These are phyloP conservation scores for Vaccinium vitisidaea DNA, from an alignment of 148 eudicot species.

Conservation along the genomic window DNA sequence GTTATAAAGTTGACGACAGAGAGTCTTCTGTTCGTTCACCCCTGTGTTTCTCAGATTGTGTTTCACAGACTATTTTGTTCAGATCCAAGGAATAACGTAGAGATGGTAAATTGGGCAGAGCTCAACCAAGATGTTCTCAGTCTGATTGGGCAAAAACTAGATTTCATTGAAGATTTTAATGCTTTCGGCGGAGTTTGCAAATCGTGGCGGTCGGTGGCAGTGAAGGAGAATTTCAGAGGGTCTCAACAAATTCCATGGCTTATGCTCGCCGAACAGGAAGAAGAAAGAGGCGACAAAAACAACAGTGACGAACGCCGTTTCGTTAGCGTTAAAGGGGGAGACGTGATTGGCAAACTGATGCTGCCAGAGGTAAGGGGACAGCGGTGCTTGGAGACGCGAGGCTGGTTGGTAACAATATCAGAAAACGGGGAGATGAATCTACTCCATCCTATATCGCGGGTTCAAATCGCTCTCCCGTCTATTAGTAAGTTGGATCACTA, in stretches of 20 bases:
- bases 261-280: background rate
- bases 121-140: background rate
- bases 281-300: no score
- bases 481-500: no score
- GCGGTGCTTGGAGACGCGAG: background rate
- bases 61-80: no score
- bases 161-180: background rate
- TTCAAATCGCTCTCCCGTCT: no score
- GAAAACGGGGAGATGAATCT: background rate
- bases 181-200: background rate
- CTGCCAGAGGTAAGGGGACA: background rate
- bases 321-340: background rate
- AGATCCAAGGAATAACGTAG: no score
- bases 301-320: background rate
- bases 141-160: background rate
- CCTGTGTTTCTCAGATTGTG: no score
- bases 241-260: background rate
- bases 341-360: background rate
- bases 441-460: conserved; percentile 1
- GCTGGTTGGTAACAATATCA: background rate
- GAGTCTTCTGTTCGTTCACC: no score
- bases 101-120: background rate
- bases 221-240: no score
- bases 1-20: no score
- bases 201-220: no score